A percentile compares a stretch with the other conserved stretches of the same genome.
phyloP scores from a whole-genome alignment of 495 filamentous ascomycete species.

The Amorphotheca resinae region DNA sequence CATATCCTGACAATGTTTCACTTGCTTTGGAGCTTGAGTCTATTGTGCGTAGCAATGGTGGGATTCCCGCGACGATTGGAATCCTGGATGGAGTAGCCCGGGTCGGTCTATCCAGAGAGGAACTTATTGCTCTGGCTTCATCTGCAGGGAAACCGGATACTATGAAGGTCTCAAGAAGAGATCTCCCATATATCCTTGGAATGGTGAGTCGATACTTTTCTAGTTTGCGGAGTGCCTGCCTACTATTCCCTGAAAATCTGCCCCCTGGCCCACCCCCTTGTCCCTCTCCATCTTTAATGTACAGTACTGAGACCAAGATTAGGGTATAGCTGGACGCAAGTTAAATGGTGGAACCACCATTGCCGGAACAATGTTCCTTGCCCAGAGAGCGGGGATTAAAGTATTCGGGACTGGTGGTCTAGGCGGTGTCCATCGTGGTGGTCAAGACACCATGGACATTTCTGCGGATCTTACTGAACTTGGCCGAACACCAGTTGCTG shows the following conservation, averaged over 20 bases:
- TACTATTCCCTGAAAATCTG: no score
- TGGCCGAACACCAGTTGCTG: slow-evolving; percentile 79
- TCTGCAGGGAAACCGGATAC: slow-evolving; percentile 48
- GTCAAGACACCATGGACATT: slow-evolving; percentile 76
- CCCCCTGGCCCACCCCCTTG: no score
- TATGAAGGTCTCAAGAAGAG: slow-evolving; percentile 75
- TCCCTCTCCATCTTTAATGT: not conserved
- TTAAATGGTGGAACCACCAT: slow-evolving; percentile 88
- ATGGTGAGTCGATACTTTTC: slow-evolving; percentile 41
- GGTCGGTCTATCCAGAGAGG: slow-evolving; percentile 58
- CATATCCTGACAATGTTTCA: slow-evolving; percentile 66
- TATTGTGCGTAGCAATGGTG: slow-evolving; percentile 66
- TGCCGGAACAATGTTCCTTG: slow-evolving; percentile 82
- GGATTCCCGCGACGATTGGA: slow-evolving; percentile 84
- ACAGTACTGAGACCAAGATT: not conserved
- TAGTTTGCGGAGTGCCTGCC: no score
- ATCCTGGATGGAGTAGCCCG: slow-evolving; percentile 68
- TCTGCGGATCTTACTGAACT: slow-evolving; percentile 93
- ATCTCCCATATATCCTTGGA: slow-evolving; percentile 70
- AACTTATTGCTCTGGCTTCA: slow-evolving; percentile 57
- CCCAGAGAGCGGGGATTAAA: slow-evolving; percentile 75
- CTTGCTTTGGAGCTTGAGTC: slow-evolving; percentile 61
- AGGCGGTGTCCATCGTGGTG: slow-evolving; percentile 90
- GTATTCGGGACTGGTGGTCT: slow-evolving; percentile 81
- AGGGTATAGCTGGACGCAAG: slow-evolving; percentile 50